Evolutionary conservation across 441 rosid genomes (phyloP).

Genomic region (Erodium moschatum): DNA sequence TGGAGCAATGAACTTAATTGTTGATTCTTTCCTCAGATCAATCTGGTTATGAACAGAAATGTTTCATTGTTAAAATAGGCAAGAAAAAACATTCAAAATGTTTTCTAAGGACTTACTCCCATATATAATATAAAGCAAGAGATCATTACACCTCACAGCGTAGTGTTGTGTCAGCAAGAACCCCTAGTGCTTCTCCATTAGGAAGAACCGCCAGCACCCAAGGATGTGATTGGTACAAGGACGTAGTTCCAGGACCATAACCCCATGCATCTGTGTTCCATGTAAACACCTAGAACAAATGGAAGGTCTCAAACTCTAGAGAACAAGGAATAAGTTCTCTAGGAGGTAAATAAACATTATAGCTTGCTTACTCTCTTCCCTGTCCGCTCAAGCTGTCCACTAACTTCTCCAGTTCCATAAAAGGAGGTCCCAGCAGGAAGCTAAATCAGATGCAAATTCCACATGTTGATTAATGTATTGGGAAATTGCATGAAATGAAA

Average conservation of each 20-base stretch:
- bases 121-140: conserved; percentile 3
- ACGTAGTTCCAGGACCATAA: conserved; percentile 74
- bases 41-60: conserved; percentile 42
- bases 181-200: conserved; percentile 73
- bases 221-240: conserved; percentile 97
- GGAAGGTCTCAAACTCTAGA: background rate
- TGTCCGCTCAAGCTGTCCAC: conserved; percentile 90
- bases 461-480: background rate
- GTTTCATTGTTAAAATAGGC: conserved; percentile 13
- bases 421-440: conserved; percentile 71
- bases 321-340: background rate
- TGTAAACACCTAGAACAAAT: conserved; percentile 55
- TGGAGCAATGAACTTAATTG: conserved; percentile 43
- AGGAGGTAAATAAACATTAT: conserved; percentile 4
- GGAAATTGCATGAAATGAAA: background rate
- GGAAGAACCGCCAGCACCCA: conserved; percentile 89
- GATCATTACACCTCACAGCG: conserved; percentile 73
- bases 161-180: conserved; percentile 84
- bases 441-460: conserved; percentile 30
- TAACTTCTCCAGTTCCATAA: conserved; percentile 96
- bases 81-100: background rate
- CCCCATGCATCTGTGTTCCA: conserved; percentile 94
- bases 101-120: background rate
- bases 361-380: conserved; percentile 77
- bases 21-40: conserved; percentile 66